Base-by-base conservation (phyloP, 1,284 basidiomycete species). In the Papiliotrema terrestris region DNA sequence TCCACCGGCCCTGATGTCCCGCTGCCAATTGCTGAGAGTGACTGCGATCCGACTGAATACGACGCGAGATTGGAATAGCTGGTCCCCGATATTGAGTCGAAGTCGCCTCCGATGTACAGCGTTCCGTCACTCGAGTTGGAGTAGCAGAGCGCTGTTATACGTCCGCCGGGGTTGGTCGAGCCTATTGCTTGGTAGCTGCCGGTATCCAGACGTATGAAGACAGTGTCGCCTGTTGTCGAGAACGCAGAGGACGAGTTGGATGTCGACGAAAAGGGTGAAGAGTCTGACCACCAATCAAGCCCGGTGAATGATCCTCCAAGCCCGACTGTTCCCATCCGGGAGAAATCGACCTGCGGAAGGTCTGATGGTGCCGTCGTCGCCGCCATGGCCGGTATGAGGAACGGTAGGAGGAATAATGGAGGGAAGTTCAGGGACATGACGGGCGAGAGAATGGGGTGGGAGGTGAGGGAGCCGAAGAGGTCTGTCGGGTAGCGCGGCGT, bases 321-420 rank as follows among this genome's bases (percentile, higher is more conserved):
- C 53, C 85, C 91, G 55, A 96, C 91, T 54, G 81, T 85, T 60
- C 92, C 92, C 88, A 95, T 93, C 58, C 87, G 86, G 68, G 87
- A 81, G 74, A 90, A 95, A 78, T 96, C 91, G 76, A 96, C 84
- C 66, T 84, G 81, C 36, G 91, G 91, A 45, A 88, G 76, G 49
- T 83, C 77, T 14, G 87, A 85, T 58, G 79, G 76, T 55, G 76
- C 83, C 8, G 67, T 42, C 8, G 70, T 61, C 5, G 62, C 46
- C 15, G 63, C 66, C 61, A 65, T 58, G 42, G 58, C 57, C 47
- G 58, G 19, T 42, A 47, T 41, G 23, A 45, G 52, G 45, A 51
- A 29, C 20, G 17, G 48, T 3, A 22, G 37, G 22, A 43, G n/a
- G 49, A 54, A 47, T 23, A 52, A 25, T 36, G 17, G 39, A 4